Base-by-base conservation (phyloP, 164 flowering plant species). In the Amborella trichopoda region DNA sequence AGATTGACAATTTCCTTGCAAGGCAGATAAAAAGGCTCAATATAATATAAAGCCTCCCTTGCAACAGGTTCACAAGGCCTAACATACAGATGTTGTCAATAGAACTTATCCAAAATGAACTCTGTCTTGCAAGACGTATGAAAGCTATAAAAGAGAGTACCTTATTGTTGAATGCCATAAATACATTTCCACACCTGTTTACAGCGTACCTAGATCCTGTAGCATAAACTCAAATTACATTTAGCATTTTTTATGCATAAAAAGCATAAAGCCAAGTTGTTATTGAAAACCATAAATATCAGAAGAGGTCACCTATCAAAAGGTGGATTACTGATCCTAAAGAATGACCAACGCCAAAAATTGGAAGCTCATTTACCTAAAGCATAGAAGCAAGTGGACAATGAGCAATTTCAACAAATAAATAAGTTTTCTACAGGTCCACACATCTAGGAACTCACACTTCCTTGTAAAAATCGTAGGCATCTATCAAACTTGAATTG, bases 171-270 rank as follows among this genome's bases (percentile, higher is more conserved):
- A 83, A 90, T 57, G 95, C 69, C 84, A 86, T 76, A 25, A 79
- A 64, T 25, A 83, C 67, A 69, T 90, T 90, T 43, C 95, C 98
- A 62, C 49, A 74, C 54, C 89, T 69, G 68, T 79, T 79, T 46
- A 90, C 80, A 39, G 95, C 95, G 74, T 83, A 90, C 55, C 98
- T 79, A 37, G 98, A 81, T 50, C 91, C 97, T 89, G 73, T 48
- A 23, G 38, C 27, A 55, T 37, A 3, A 11, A n/a, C 6, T 5
- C 14, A 4, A 1, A 37, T 3, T 3, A 37, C 14, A 37, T 37
- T 14, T 6, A 6, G 18, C 18, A 13, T 37, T 13, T 4, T 14
- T 37, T 4, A 13, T 37, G 18, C 14, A 13, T 5, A 14, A 5
- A 37, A 5, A 5, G n/a, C 14, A 37, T 5, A 13, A 5, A 37